These are phyloP conservation scores for Houttuynia cordata DNA, from an alignment of 164 flowering plant genomes.

Conservation along the genomic window DNA sequence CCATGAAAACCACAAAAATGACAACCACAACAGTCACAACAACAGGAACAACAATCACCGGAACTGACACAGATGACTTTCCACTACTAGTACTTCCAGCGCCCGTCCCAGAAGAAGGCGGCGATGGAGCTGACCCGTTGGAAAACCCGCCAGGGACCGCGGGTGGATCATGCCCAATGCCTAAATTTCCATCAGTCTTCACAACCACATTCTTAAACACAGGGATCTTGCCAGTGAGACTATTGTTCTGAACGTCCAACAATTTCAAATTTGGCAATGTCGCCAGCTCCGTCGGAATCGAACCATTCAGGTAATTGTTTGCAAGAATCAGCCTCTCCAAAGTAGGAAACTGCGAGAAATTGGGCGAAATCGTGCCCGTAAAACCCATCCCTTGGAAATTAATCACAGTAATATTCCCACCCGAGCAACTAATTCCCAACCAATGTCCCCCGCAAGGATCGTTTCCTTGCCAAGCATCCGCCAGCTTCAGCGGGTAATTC, in stretches of 20 bases:
- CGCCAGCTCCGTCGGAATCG: conserved; percentile 57
- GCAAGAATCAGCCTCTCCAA: conserved; percentile 43
- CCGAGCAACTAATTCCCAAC: conserved; percentile 42
- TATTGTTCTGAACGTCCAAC: conserved; percentile 63
- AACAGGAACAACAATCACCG: conserved; percentile 31
- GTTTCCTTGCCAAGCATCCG: conserved; percentile 62
- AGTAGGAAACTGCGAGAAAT: conserved; percentile 25
- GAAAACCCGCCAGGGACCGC: conserved; percentile 18
- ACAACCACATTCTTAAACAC: conserved; percentile 31
- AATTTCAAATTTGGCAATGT: conserved; percentile 24
- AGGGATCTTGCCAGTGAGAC: conserved; percentile 53
- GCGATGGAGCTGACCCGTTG: background rate
- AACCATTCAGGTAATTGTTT: conserved; percentile 48
- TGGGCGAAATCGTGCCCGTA: conserved; percentile 59
- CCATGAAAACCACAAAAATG: conserved; percentile 18
- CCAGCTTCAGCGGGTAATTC: conserved; percentile 53
- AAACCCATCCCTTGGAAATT: conserved; percentile 46
- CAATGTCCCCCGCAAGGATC: conserved; percentile 52
- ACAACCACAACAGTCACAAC: conserved; percentile 25
- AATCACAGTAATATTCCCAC: conserved; percentile 29
- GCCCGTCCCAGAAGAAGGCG: conserved; percentile 1
- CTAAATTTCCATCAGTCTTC: conserved; percentile 31
- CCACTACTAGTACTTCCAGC: conserved; percentile 5
- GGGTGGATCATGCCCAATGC: conserved; percentile 39
- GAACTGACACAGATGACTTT: conserved; percentile 17